Evolutionary conservation across 148 eudicot species (phyloP).

Genomic region (Cornus kousa): DNA sequence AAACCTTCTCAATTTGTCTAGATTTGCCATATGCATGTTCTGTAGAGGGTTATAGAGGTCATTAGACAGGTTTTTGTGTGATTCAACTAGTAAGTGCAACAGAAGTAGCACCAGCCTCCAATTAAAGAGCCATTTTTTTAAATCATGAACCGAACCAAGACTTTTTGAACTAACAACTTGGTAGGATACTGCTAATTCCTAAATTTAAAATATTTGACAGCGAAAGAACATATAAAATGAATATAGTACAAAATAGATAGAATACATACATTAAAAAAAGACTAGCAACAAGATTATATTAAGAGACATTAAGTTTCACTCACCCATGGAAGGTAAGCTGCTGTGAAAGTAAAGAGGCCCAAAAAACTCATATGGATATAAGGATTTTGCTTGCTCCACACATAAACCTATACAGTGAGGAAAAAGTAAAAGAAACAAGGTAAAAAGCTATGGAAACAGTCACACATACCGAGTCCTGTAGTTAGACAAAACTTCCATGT

Average conservation of each 20-base stretch:
- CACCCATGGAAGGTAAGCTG: constrained; percentile 98
- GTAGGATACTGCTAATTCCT: not conserved
- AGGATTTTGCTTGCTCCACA: constrained; percentile 99
- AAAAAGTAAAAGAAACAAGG: not conserved
- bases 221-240: not conserved
- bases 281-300: not conserved
- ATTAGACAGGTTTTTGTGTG: not conserved
- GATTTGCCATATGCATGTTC: not conserved
- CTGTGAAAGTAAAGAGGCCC: constrained; percentile 96
- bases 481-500: not conserved
- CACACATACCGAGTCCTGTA: not conserved
- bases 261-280: not conserved
- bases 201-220: not conserved
- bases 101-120: not conserved
- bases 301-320: constrained; percentile 19
- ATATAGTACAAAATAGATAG: not conserved
- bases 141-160: no score
- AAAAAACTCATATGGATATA: constrained; percentile 95
- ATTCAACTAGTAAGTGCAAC: not conserved
- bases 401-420: constrained; percentile 64
- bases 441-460: not conserved
- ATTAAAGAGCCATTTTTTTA: no score
- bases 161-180: not conserved
- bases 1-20: not conserved
- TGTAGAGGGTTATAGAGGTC: not conserved